A percentile compares a stretch with the other conserved stretches of the same genome.
Conservation (phyloP, 495 filamentous ascomycete species). For the Neurospora sp. region DNA sequence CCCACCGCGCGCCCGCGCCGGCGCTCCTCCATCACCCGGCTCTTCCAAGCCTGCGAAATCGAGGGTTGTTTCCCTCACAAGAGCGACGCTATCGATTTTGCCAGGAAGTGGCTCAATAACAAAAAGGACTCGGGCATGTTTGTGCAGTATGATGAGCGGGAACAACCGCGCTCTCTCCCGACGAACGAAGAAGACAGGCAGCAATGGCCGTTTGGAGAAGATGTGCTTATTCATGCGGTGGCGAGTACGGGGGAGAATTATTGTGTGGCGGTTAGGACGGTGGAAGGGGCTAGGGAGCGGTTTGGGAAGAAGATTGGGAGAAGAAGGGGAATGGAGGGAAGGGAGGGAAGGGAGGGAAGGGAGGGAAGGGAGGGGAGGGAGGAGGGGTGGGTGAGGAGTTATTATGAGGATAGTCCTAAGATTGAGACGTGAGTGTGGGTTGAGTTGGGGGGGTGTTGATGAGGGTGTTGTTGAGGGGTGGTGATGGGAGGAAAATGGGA, state of each 20-base stretch:
- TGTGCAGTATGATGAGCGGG: constrained; percentile 31
- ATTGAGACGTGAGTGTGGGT: neutral
- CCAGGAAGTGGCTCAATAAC: constrained; percentile 9
- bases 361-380: neutral
- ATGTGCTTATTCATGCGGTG: constrained; percentile 33
- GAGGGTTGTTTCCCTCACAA: constrained; percentile 26
- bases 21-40: constrained; percentile 9
- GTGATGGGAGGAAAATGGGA: too few species aligned
- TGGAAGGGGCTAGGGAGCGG: constrained; percentile 10
- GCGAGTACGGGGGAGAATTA: constrained; percentile 32
- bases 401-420: neutral
- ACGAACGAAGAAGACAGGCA: constrained; percentile 1
- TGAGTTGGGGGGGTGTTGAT: neutral
- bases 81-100: constrained; percentile 21
- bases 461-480: neutral
- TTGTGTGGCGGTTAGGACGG: constrained; percentile 24
- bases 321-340: neutral
- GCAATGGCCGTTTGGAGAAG: constrained; percentile 39
- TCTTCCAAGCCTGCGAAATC: constrained; percentile 27
- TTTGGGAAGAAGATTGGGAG: constrained; percentile 4
- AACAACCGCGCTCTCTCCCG: neutral
- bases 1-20: neutral
- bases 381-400: neutral
- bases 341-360: neutral
- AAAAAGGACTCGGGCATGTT: constrained; percentile 18